A percentile compares a stretch with the other conserved stretches of the same genome.
These are phyloP conservation scores for Pharnaceum exiguum DNA, from an alignment of 148 eudicot genomes.

Conservation along the genomic window DNA sequence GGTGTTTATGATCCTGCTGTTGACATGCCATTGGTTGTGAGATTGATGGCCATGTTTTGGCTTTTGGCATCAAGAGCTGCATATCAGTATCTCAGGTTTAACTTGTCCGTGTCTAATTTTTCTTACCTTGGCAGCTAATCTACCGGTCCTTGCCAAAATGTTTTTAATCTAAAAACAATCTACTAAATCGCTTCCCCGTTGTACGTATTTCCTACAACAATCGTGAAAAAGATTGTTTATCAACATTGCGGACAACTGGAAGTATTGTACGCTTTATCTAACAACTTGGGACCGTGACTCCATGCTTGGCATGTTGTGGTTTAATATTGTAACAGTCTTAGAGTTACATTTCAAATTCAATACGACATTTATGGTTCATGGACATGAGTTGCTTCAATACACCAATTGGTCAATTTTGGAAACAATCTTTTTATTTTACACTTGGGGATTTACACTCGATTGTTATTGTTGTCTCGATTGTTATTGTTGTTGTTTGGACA, in stretches of 20 bases:
- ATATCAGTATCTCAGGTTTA: background rate
- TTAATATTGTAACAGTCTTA: too few relatives aligned
- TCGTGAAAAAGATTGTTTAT: background rate
- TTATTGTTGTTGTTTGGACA: too few relatives aligned
- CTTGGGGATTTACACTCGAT: too few relatives aligned
- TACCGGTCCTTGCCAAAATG: background rate
- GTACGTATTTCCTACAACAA: background rate
- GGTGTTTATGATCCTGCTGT: background rate
- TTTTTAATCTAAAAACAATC: too few relatives aligned
- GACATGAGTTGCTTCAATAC: too few relatives aligned
- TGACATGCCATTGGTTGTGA: background rate
- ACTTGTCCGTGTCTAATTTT: background rate
- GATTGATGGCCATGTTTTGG: background rate
- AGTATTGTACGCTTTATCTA: conserved; percentile 1
- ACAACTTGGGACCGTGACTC: conserved; percentile 1
- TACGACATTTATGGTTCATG: too few relatives aligned
- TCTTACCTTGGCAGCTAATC: conserved; percentile 5
- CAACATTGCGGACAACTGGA: conserved; percentile 16
- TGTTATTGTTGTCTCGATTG: too few relatives aligned
- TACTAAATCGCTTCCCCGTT: too few relatives aligned
- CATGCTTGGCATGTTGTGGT: background rate
- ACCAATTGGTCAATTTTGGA: too few relatives aligned
- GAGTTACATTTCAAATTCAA: too few relatives aligned
- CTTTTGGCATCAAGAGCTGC: background rate
- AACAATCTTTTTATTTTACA: too few relatives aligned